These are phyloP conservation scores for Pichia sp. DNA, from an alignment of 1,139 yeast species.

Conservation along the genomic window DNA sequence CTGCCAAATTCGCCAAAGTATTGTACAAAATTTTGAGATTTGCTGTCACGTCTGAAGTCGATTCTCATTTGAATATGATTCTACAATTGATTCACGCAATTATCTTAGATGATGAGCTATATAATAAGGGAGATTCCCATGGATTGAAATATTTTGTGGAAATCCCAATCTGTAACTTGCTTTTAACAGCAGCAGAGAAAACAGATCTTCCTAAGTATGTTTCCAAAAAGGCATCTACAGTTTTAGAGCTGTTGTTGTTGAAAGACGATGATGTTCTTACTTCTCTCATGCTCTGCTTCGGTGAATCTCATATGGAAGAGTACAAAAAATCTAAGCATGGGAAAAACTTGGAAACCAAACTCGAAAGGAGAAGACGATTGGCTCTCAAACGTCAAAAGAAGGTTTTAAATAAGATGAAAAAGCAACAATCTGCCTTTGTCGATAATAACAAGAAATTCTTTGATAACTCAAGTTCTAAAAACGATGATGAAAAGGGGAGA, in stretches of 20 bases:
- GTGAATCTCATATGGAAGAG: slow-evolving; percentile 46
- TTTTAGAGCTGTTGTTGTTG: slow-evolving; percentile 46
- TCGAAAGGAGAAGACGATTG: slow-evolving; percentile 57
- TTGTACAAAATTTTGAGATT: slow-evolving; percentile 52
- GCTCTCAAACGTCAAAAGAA: slow-evolving; percentile 73
- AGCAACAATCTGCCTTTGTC: slow-evolving; percentile 71
- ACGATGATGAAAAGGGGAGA: slow-evolving; percentile 13
- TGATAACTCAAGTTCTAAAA: slow-evolving; percentile 12
- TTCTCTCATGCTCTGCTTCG: slow-evolving; percentile 52
- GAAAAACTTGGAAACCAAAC: slow-evolving; percentile 53
- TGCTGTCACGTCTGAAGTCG: slow-evolving; percentile 40
- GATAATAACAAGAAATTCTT: slow-evolving; percentile 37
- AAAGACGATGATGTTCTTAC: slow-evolving; percentile 48
- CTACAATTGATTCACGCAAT: slow-evolving; percentile 66
- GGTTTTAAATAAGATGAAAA: slow-evolving; percentile 70
- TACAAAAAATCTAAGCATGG: slow-evolving; percentile 55
- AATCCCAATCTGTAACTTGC: slow-evolving; percentile 52
- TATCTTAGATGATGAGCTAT: slow-evolving; percentile 48
- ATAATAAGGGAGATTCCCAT: slow-evolving; percentile 36
- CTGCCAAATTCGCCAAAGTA: slow-evolving; percentile 50
- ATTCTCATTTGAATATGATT: slow-evolving; percentile 52
- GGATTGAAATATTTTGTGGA: slow-evolving; percentile 45
- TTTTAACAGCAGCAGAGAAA: slow-evolving; percentile 47
- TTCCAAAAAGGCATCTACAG: slow-evolving; percentile 49
- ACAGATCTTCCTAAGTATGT: slow-evolving; percentile 44